These are phyloP conservation scores for Barnettozyma botsteinii DNA, from an alignment of 805 yeast genomes.

Conservation along the genomic window DNA sequence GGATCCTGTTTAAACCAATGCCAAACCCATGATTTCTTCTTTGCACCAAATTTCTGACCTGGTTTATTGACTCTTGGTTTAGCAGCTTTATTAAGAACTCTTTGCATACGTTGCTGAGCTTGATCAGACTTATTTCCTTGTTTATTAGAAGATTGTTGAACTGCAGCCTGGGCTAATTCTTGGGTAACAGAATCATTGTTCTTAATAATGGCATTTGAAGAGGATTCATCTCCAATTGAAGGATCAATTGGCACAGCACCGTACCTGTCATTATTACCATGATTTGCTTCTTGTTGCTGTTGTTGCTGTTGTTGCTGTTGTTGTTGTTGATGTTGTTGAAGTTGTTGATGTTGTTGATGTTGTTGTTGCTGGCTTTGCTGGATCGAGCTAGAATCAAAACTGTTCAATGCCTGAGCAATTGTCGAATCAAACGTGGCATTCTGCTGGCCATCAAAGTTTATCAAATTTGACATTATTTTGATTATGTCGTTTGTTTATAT, in stretches of 20 bases:
- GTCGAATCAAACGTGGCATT: slow-evolving; percentile 10
- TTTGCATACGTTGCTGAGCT: not conserved
- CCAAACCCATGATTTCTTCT: slow-evolving; percentile 61
- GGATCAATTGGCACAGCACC: slow-evolving; percentile 23
- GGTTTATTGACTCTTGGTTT: slow-evolving; percentile 38
- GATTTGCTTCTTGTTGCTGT: not conserved
- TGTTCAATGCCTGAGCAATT: slow-evolving; percentile 15
- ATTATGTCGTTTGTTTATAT: too few relatives aligned
- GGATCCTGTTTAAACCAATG: slow-evolving; percentile 51
- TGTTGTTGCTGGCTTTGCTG: slow-evolving; percentile 13
- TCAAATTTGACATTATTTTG: slow-evolving; percentile 7
- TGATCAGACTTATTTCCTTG: slow-evolving; percentile 2
- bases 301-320: slow-evolving; percentile 8
- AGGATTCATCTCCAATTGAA: slow-evolving; percentile 18
- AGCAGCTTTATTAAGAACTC: slow-evolving; percentile 8
- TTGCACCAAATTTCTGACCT: slow-evolving; percentile 54
- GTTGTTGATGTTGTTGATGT: slow-evolving; percentile 12
- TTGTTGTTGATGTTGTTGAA: slow-evolving; percentile 13
- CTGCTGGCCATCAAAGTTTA: slow-evolving; percentile 14
- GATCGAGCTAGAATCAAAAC: slow-evolving; percentile 11
- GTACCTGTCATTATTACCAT: slow-evolving; percentile 2
- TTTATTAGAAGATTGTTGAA: slow-evolving; percentile 14
- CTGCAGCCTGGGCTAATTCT: slow-evolving; percentile 22
- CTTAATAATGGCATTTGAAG: slow-evolving; percentile 9
- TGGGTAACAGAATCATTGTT: slow-evolving; percentile 7